Evolutionary conservation across 805 yeast genomes (phyloP), one percentile per base, ranked within the genome.

Genomic region (Metschnikowia bowlesiae): DNA sequence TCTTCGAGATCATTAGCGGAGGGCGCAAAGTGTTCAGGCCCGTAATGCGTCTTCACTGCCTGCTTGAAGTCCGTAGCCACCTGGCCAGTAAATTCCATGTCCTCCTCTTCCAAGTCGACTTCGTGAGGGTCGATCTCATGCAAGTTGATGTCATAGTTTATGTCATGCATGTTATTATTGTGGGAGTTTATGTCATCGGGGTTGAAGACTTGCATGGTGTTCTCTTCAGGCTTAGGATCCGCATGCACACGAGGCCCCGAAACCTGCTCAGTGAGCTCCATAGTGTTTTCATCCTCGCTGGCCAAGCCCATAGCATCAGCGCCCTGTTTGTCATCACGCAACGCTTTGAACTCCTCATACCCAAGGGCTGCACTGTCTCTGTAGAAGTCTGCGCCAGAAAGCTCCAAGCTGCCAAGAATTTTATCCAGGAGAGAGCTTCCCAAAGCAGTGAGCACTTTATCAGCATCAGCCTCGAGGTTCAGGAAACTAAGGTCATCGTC

Each of bases 181-280:
- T 35, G 7, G n/a, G 14, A 16, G 14, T 7, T 16, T 8, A 14
- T 16, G 6, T n/a, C 16, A 10, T n/a, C 10, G 8, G 38, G 4
- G 11, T 35, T 16, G 22, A 22, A 22, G 22, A 4, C 22, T 3
- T 22, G 22, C 22, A 22, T 22, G 22, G 22, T 5, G 22, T 22
- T 22, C 2, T 22, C 22, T 22, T 22, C 22, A 4, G 22, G 22
- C 38, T 1, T 4, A 4, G 16, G 38, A 10, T 14, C 11, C 10
- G 6, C 18, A 18, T n/a, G 26, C 22, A 16, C 31, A n/a, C 10
- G 10, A 9, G 29, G 35, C 39, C 18, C 10, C 10, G 38, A 16
- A 6, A 60, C 34, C 35, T 59, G 66, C 1, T 55, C 65, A 0
- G 67, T 63, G 30, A 66, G 56, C 38, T 66, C 70, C 73, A 69